Conservation (phyloP, 257 asterid species). For the Rhazya stricta region DNA sequence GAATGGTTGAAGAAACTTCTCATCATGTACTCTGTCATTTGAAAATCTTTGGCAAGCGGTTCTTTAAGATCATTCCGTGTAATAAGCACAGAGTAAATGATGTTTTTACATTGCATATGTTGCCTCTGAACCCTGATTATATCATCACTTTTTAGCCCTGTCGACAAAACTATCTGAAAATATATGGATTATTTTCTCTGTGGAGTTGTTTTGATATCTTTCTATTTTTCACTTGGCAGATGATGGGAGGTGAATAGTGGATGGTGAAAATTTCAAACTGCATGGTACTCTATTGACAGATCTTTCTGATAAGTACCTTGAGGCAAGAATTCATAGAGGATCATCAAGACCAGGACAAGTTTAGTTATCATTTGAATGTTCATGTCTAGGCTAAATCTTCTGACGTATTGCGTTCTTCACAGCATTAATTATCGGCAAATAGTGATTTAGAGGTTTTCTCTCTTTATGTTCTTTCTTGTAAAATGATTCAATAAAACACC, state of each 20-base stretch:
- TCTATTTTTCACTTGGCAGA: conserved; percentile 41
- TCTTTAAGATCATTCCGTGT: neutral
- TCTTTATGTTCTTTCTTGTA: neutral
- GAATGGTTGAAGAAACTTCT: neutral
- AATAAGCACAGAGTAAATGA: neutral
- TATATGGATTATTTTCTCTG: neutral
- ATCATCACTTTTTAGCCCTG: neutral
- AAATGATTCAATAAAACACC: neutral
- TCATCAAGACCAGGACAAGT: neutral
- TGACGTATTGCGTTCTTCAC: neutral
- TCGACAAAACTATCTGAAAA: neutral
- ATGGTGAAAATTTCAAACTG: neutral
- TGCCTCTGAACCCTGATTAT: neutral
- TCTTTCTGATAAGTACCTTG: neutral
- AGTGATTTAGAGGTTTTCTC: neutral
- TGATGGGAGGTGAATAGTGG: conserved; percentile 63
- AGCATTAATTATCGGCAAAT: neutral
- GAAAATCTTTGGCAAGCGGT: neutral
- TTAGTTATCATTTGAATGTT: neutral
- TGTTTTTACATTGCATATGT: neutral
- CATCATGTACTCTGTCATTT: neutral
- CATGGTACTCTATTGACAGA: neutral
- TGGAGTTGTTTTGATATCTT: conserved; percentile 5
- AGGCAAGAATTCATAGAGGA: neutral
- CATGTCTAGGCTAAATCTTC: neutral